Evolutionary conservation across 345 rosid species (phyloP), one percentile per base, ranked within the genome.

Genomic region (Draba incana): DNA sequence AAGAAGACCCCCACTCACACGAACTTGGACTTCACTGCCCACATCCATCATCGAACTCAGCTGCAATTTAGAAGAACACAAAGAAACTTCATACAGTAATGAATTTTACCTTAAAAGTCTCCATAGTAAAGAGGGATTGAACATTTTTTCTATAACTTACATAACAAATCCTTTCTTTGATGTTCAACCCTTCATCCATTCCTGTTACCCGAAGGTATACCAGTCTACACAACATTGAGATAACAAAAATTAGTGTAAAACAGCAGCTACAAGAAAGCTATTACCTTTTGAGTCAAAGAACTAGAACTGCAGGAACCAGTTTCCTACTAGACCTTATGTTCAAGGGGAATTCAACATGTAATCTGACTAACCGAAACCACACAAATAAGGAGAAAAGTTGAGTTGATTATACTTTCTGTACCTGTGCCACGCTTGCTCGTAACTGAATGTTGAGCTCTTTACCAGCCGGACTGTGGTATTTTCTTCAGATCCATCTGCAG

Each of bases 381-480:
- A 45, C 10, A 72, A 7, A 16, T 46, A 62, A 62, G 46, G 44
- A 31, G 42, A 6, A 41, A 54, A 37, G 0, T 16, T 45, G 63
- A 65, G n/a, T 14, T 42, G 7, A 30, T 50, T 51, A 51, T 16
- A 50, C 49, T 58, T 30, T 66, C 11, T 43, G 47, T 80, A 93
- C 97, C 97, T 88, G 76, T 94, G 97, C 97, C 99, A 94, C 16
- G 99, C 97, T 83, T 94, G 99, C 78, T 94, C 99, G 56, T 94
- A 88, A 83, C 97, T 87, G 83, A 94, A 94, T 71, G 90, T 78
- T 49, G 99, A 87, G 78, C 97, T 88, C 82, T 91, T 91, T 37
- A 94, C 95, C 53, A 91, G 82, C 77, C 82, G 81, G 75, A 94
- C 87, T 23, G 66, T 60, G 38, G 92, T 83, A 66, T 79, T 82